Percentiles rank a stretch among this genome's conserved stretches.
These are phyloP conservation scores for Balansia obtecta DNA, from an alignment of 2,329 filamentous ascomycete genomes.

Conservation along the genomic window DNA sequence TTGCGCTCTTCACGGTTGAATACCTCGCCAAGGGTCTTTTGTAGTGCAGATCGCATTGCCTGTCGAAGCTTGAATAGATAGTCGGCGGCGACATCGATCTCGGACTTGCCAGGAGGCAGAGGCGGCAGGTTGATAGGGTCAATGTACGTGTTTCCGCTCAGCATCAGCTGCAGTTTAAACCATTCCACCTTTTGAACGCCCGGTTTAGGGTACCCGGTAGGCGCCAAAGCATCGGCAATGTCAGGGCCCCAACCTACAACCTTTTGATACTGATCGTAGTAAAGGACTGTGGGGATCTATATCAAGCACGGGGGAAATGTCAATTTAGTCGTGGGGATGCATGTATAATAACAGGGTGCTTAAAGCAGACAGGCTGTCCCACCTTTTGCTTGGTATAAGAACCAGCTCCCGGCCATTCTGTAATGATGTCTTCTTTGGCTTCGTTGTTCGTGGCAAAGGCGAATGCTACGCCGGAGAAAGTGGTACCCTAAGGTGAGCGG, in stretches of 20 bases:
- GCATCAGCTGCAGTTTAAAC: constrained; percentile 99
- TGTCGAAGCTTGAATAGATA: constrained; percentile 97
- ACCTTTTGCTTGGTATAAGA: constrained; percentile 99
- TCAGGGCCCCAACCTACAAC: constrained; percentile 99
- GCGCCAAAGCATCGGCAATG: constrained; percentile 90
- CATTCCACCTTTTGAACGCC: constrained; percentile 98
- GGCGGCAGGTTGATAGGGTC: constrained; percentile 97
- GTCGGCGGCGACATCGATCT: constrained; percentile 98
- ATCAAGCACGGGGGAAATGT: not conserved
- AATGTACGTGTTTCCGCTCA: constrained; percentile 97
- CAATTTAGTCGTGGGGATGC: not conserved
- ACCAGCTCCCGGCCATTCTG: constrained; percentile 95
- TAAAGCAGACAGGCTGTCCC: constrained; percentile 11
- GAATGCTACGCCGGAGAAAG: constrained; percentile 94
- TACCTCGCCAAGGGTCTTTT: constrained; percentile 93
- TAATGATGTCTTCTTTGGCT: constrained; percentile 96
- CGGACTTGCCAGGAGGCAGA: constrained; percentile 92
- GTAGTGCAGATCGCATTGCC: constrained; percentile 88
- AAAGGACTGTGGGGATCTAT: constrained; percentile 96
- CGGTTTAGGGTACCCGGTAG: constrained; percentile 93
- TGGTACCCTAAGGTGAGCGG: constrained; percentile 58
- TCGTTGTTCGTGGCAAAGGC: constrained; percentile 96
- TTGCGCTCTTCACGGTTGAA: constrained; percentile 98
- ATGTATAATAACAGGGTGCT: not conserved
- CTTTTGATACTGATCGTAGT: constrained; percentile 99